Percentiles rank a stretch among this genome's conserved stretches.
These are phyloP conservation scores for Lactarius akahatsu DNA, from an alignment of 768 basidiomycete species.

Conservation along the genomic window DNA sequence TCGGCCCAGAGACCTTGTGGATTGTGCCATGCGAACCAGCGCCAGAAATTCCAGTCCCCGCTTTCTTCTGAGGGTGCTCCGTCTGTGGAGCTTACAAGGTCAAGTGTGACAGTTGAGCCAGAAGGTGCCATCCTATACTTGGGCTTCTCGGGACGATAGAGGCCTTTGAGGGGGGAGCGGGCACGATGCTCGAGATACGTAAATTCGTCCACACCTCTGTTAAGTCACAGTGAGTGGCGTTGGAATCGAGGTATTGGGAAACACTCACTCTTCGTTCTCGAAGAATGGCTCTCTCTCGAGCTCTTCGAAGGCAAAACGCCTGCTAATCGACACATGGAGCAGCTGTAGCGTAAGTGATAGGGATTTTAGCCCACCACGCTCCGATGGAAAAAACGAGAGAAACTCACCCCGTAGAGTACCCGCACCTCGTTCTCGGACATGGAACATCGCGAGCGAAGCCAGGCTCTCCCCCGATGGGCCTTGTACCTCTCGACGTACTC, in stretches of 20 bases:
- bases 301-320: conserved; percentile 27
- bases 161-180: conserved; percentile 14
- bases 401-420: conserved; percentile 27
- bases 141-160: conserved; percentile 29
- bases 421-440: conserved; percentile 22
- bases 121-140: conserved; percentile 22
- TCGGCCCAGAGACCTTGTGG: conserved; percentile 28
- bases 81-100: conserved; percentile 26
- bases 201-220: conserved; percentile 25
- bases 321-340: conserved; percentile 22
- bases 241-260: neutral
- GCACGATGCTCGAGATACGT: conserved; percentile 25
- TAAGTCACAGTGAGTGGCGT: neutral
- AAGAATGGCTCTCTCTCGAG: conserved; percentile 26
- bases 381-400: neutral
- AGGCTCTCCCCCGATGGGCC: conserved; percentile 18
- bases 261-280: conserved; percentile 24
- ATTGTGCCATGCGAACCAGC: conserved; percentile 30
- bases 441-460: conserved; percentile 20
- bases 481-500: conserved; percentile 24
- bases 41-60: conserved; percentile 25
- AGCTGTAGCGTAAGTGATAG: conserved; percentile 8
- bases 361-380: neutral
- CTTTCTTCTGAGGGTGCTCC: conserved; percentile 3
- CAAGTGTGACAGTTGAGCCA: conserved; percentile 12